phyloP scores from a whole-genome alignment of 495 filamentous ascomycete species.

The Astrothelium subdiscretum region DNA sequence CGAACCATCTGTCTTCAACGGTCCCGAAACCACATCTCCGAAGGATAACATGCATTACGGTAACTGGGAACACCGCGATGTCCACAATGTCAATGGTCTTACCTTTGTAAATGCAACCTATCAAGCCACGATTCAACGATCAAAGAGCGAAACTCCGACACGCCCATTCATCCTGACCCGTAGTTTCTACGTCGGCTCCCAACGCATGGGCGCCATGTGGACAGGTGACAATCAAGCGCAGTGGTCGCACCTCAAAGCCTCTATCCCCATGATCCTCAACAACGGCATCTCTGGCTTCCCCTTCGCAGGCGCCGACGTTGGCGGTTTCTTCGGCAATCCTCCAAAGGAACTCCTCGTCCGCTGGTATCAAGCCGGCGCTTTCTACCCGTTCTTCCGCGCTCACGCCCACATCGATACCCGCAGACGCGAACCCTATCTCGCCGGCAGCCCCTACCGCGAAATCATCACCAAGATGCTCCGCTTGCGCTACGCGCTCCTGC shows the following conservation, averaged over 20 bases:
- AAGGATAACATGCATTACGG: conserved; percentile 90
- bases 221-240: conserved; percentile 91
- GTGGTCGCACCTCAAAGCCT: conserved; percentile 79
- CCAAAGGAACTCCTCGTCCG: conserved; percentile 78
- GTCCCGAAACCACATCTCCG: conserved; percentile 93
- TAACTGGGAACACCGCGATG: conserved; percentile 91
- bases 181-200: conserved; percentile 79
- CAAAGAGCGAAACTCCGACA: conserved; percentile 55
- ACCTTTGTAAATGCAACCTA: conserved; percentile 90
- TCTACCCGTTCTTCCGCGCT: conserved; percentile 98
- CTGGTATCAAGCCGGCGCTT: conserved; percentile 95
- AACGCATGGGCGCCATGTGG: conserved; percentile 91
- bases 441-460: conserved; percentile 67
- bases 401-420: conserved; percentile 95
- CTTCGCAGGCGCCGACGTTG: conserved; percentile 90
- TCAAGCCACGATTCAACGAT: conserved; percentile 66
- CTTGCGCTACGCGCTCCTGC: conserved; percentile 78
- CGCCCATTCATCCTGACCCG: conserved; percentile 88
- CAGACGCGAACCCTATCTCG: conserved; percentile 84
- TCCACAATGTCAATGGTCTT: conserved; percentile 91
- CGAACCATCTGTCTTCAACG: conserved; percentile 96
- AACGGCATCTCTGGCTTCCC: conserved; percentile 89
- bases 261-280: conserved; percentile 84
- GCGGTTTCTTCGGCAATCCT: conserved; percentile 96
- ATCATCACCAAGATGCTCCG: conserved; percentile 84